Base-by-base conservation (phyloP, 257 asterid genomes). In the Coffea eugenioides region DNA sequence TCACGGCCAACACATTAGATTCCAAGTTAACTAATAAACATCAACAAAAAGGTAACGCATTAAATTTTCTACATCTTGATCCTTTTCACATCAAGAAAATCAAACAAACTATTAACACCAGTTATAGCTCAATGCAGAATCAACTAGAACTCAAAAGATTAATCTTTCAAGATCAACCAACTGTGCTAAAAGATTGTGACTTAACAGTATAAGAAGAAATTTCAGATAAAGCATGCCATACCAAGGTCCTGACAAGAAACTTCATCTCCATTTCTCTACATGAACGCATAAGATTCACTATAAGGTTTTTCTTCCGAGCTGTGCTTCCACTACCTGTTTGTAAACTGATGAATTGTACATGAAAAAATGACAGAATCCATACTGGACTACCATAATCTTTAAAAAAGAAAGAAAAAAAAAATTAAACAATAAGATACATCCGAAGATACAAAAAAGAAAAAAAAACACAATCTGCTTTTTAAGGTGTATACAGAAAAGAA, bases 251-350 rank as follows among this genome's bases (percentile, higher is more conserved):
- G 83, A 94, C 97, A 77, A 94, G 83, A 90, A 91, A 94, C 80
- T 92, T 94, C 90, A 91, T 90, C 90, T 92, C 98, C 90, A 89
- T 92, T 85, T 92, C 98, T 88, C 97, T 88, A 83, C 98, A 92
- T 54, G 98, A 91, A 83, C 97, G 82, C 97, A 94, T 84, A 84
- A 94, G 98, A 85, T 90, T 89, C 88, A 92, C 84, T 71, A 94
- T 83, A 71, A 94, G 92, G 84, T 88, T 86, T 85, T 94, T 94
- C 94, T 89, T 94, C 86, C 92, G 90, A 81, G 43, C 69, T 66
- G 90, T 88, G 82, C 98, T 94, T 82, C 97, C 95, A 84, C 82
- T 90, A 82, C 98, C 98, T 90, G 97, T 85, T 90, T 94, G 97
- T 77, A 85, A 92, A 90, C 98, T 94, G 97, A 87, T 81, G 69